Evolutionary conservation across 1,284 basidiomycete species (phyloP).

Genomic region (Papiliotrema fonsecae): DNA sequence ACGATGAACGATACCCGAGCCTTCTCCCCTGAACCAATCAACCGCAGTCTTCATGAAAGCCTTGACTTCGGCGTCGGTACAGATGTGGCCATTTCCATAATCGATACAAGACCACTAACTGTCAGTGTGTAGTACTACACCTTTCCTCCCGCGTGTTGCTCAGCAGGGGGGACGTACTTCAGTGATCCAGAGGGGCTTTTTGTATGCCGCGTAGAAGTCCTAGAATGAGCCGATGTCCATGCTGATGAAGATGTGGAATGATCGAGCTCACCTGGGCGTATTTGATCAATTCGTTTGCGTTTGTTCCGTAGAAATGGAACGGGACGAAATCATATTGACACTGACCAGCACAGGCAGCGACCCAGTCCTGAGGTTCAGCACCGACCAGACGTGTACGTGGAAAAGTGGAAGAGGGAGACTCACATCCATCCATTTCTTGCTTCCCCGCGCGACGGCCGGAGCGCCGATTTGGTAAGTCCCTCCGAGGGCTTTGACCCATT

Average conservation of each 20-base stretch:
- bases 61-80: slow-evolving; percentile 19
- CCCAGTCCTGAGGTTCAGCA: slow-evolving; percentile 18
- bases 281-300: slow-evolving; percentile 24
- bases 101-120: slow-evolving; percentile 21
- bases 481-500: slow-evolving; percentile 22
- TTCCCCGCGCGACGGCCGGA: slow-evolving; percentile 32
- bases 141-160: neutral
- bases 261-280: slow-evolving; percentile 28
- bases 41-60: slow-evolving; percentile 30
- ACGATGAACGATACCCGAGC: slow-evolving; percentile 20
- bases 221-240: too few relatives aligned
- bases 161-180: slow-evolving; percentile 9
- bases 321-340: slow-evolving; percentile 37
- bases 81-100: slow-evolving; percentile 17
- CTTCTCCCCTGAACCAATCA: slow-evolving; percentile 19
- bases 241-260: slow-evolving; percentile 3
- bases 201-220: slow-evolving; percentile 15
- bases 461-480: slow-evolving; percentile 25
- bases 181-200: slow-evolving; percentile 36
- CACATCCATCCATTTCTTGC: slow-evolving; percentile 30
- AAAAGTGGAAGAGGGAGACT: slow-evolving; percentile 5
- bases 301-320: slow-evolving; percentile 35
- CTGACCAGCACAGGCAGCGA: slow-evolving; percentile 25
- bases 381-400: too few relatives aligned
- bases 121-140: slow-evolving; percentile 1